phyloP scores from a whole-genome alignment of 805 yeast species.

The Ogataea siamensis region DNA sequence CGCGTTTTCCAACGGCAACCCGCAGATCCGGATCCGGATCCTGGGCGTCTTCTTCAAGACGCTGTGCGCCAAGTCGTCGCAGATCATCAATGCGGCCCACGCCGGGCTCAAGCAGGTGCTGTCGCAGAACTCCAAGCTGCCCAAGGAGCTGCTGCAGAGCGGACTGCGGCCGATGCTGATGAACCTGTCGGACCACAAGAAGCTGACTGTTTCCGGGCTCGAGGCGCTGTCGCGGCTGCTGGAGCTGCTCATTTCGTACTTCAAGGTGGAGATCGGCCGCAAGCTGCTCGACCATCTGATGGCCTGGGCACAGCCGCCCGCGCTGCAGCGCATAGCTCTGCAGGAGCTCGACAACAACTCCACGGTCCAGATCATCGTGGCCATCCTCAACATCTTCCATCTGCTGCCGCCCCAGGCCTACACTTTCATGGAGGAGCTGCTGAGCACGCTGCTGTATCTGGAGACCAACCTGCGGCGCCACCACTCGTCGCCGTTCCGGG shows the following conservation, averaged over 20 bases:
- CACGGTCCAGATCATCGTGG: conserved; percentile 82
- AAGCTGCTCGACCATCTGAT: conserved; percentile 87
- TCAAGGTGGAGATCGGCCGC: conserved; percentile 94
- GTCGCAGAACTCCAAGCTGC: conserved; percentile 82
- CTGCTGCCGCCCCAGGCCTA: conserved; percentile 88
- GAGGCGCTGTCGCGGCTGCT: conserved; percentile 87
- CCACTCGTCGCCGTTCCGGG: conserved; percentile 83
- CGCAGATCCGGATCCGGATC: conserved; percentile 75
- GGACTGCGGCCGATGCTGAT: conserved; percentile 94
- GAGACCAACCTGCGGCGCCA: conserved; percentile 84
- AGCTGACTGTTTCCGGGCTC: conserved; percentile 81
- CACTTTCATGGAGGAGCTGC: conserved; percentile 84
- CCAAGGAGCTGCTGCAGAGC: conserved; percentile 91
- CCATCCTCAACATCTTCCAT: conserved; percentile 88
- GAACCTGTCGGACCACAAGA: conserved; percentile 91
- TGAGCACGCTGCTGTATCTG: conserved; percentile 69
- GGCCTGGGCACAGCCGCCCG: conserved; percentile 91
- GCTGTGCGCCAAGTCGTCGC: conserved; percentile 76
- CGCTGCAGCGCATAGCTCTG: conserved; percentile 71
- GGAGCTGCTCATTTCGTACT: conserved; percentile 85
- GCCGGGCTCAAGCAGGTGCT: conserved; percentile 80
- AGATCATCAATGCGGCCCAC: conserved; percentile 91
- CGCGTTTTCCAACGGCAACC: conserved; percentile 64
- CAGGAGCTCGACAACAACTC: conserved; percentile 78
- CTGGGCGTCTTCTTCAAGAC: conserved; percentile 95